A percentile compares a stretch with the other conserved stretches of the same genome.
Evolutionary conservation across 768 basidiomycete genomes (phyloP).

Genomic region (Dentipellis sp.): DNA sequence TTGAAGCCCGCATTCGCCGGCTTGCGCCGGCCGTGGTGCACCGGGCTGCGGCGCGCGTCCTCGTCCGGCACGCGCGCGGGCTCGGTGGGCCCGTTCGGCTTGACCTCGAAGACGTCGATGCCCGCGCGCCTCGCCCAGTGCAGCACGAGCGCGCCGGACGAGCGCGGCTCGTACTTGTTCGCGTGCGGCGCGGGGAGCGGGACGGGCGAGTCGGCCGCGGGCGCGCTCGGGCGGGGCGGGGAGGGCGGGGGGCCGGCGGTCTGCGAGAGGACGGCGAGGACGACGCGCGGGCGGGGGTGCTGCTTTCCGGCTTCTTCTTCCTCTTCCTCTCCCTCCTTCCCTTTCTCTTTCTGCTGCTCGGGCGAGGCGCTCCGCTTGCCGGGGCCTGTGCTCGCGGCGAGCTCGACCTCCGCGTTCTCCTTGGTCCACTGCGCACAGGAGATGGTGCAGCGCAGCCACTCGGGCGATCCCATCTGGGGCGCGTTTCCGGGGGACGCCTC

Average conservation of each 20-base stretch:
- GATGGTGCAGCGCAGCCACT: conserved; percentile 79
- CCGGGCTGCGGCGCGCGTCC: conserved; percentile 17
- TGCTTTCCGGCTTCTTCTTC: too few species aligned
- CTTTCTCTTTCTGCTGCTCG: neutral
- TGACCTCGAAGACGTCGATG: conserved; percentile 46
- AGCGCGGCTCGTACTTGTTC: conserved; percentile 57
- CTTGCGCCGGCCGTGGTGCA: conserved; percentile 1
- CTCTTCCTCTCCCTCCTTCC: neutral
- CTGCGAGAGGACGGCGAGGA: conserved; percentile 52
- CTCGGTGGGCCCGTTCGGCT: conserved; percentile 23
- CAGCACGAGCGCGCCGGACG: conserved; percentile 50
- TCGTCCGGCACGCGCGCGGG: conserved; percentile 17
- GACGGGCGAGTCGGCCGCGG: conserved; percentile 36
- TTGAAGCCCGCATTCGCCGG: conserved; percentile 7
- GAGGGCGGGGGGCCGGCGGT: conserved; percentile 5
- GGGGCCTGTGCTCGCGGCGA: conserved; percentile 1
- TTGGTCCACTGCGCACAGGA: conserved; percentile 76
- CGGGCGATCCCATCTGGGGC: conserved; percentile 42
- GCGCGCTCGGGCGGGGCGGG: conserved; percentile 5
- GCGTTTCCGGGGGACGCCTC: conserved; percentile 14
- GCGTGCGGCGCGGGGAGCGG: conserved; percentile 54
- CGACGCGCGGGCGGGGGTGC: conserved; percentile 34
- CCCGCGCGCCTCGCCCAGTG: conserved; percentile 63
- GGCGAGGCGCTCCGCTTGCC: neutral
- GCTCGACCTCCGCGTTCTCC: conserved; percentile 36